Base-by-base conservation (phyloP, 1,284 basidiomycete genomes). In the Austroboletus olivaceoglutinosus region DNA sequence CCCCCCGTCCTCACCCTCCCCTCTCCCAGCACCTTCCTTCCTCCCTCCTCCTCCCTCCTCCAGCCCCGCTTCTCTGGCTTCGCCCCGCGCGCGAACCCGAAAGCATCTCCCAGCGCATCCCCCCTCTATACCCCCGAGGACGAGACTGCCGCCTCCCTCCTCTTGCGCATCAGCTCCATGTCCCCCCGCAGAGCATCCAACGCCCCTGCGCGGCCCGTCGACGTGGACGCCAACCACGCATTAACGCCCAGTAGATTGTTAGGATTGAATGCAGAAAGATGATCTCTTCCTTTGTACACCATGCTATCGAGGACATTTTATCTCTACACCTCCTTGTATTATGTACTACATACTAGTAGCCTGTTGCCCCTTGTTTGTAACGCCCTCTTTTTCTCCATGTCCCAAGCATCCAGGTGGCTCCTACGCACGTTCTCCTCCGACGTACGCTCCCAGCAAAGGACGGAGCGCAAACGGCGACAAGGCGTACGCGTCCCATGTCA, bases 381-480 rank as follows among this genome's bases (percentile, higher is more conserved):
- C 18, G 2, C 10, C 10, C 12, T 21, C 18, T 25, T 16, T 10
- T 6, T 3, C 27, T 18, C n/a, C 38, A 63, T 66, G 63, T 60
- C 42, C 2, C 34, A 16, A 12, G 15, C 15, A 15, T 31, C 12
- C 12, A 12, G 10, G 5, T 12, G 2, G 5, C 30, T 15, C 30
- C 30, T 12, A 31, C 15, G 30, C 30, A 18, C 33, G 5, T 42
- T 44, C 25, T 36, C 51, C 9, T 42, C 71, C n/a, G n/a, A n/a
- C n/a, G n/a, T n/a, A n/a, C n/a, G n/a, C n/a, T n/a, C n/a, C n/a
- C n/a, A n/a, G n/a, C n/a, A n/a, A 36, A 80, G 78, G 62, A 83
- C 85, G 11, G 88, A 90, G 59, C 89, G 87, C 78, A 90, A 90
- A 67, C 76, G 88, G 47, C 76, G 80, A 56, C 88, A 90, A 68